Evolutionary conservation across 371 early-diverging fungal genomes (phyloP).

Genomic region (Mortierella sp.): DNA sequence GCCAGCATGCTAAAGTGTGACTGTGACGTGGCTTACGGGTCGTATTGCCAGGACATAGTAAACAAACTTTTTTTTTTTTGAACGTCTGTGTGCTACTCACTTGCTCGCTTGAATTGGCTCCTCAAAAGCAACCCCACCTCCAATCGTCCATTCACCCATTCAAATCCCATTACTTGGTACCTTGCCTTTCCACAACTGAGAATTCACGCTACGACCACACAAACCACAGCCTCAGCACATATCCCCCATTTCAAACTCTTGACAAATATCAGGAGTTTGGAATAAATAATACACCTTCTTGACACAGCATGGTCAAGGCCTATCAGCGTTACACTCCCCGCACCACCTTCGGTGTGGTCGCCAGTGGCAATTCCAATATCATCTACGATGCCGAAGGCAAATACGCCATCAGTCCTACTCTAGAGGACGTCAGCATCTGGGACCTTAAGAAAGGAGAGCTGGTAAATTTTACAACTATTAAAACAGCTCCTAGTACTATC

Average conservation of each 20-base stretch:
- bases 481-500: neutral
- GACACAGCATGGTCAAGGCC: conserved; percentile 73
- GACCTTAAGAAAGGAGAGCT: conserved; percentile 87
- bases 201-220: neutral
- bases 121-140: neutral
- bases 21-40: conserved; percentile 33
- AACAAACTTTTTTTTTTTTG: conserved; percentile 34
- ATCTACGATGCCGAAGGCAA: conserved; percentile 79
- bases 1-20: conserved; percentile 3
- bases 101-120: conserved; percentile 16
- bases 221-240: neutral
- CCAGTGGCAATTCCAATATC: conserved; percentile 76
- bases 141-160: neutral
- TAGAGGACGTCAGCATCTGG: conserved; percentile 90
- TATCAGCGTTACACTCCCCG: conserved; percentile 89
- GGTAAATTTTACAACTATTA: conserved; percentile 56
- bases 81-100: neutral
- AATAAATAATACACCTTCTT: conserved; percentile 18
- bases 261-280: conserved; percentile 20
- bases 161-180: neutral
- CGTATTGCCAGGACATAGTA: neutral
- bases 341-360: conserved; percentile 88
- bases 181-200: neutral
- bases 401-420: conserved; percentile 81
- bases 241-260: conserved; percentile 19